Evolutionary conservation across 768 basidiomycete genomes (phyloP).

Genomic region (Clitopilus passeckerianus): DNA sequence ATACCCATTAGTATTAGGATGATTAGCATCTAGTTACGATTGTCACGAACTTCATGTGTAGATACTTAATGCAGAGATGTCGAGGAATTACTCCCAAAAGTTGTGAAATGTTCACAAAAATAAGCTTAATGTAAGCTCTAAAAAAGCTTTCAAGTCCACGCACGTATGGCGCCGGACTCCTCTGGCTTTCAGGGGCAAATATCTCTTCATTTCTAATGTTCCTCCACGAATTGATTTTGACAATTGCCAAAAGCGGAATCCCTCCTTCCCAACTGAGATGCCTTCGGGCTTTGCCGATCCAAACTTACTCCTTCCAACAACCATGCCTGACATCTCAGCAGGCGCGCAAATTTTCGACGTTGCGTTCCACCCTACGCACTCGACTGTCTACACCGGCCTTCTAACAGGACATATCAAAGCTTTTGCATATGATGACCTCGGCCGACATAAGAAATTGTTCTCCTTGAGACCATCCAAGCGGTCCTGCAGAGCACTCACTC

Average conservation of each 20-base stretch:
- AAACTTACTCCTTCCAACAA: constrained; percentile 3
- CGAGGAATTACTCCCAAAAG: not conserved
- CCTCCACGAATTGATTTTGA: constrained; percentile 1
- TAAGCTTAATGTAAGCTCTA: not conserved
- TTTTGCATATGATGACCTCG: constrained; percentile 72
- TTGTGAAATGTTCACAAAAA: not conserved
- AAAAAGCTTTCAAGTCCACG: not conserved
- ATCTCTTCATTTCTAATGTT: not conserved
- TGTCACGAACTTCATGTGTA: not conserved
- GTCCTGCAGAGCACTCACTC: constrained; percentile 72
- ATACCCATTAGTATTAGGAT: not conserved
- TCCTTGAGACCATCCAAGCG: constrained; percentile 72
- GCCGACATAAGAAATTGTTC: constrained; percentile 51
- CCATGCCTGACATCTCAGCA: constrained; percentile 59
- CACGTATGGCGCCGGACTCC: not conserved
- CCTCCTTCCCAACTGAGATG: not conserved
- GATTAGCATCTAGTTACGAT: not conserved
- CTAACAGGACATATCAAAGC: constrained; percentile 83
- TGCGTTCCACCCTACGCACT: constrained; percentile 72
- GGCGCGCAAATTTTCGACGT: constrained; percentile 87
- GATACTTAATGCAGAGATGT: not conserved
- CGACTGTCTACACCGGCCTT: constrained; percentile 73
- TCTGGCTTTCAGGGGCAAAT: not conserved
- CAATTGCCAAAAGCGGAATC: not conserved
- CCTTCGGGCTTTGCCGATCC: constrained; percentile 3